A percentile compares a stretch with the other conserved stretches of the same genome.
Conservation (phyloP, 345 rosid species). For the Arabis hirsuta region DNA sequence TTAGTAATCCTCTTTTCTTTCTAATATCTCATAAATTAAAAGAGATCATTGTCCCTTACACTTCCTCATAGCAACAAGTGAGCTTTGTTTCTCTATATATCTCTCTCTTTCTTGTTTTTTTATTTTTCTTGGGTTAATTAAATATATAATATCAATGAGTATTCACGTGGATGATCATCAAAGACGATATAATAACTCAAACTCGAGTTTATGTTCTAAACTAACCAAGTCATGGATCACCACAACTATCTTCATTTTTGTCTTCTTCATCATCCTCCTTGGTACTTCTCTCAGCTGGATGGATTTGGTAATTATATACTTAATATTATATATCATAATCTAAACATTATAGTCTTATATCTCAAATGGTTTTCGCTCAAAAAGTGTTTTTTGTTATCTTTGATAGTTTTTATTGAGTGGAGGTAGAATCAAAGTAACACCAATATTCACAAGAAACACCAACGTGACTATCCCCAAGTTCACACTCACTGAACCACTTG, state of each 20-base stretch:
- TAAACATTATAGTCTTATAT: background rate
- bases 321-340: background rate
- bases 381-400: background rate
- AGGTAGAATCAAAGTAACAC: constrained; percentile 16
- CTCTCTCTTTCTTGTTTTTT: background rate
- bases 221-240: constrained; percentile 40
- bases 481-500: background rate
- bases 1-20: background rate
- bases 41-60: background rate
- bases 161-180: background rate
- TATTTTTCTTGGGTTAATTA: background rate
- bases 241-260: constrained; percentile 29
- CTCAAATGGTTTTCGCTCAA: background rate
- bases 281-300: constrained; percentile 41
- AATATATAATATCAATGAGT: constrained; percentile 20
- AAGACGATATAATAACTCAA: constrained; percentile 5
- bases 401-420: constrained; percentile 32
- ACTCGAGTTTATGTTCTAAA: constrained; percentile 17
- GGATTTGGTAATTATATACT: constrained; percentile 29
- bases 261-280: constrained; percentile 41
- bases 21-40: constrained; percentile 2
- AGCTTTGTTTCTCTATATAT: background rate
- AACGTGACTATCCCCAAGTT: background rate
- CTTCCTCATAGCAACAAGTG: constrained; percentile 9
- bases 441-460: constrained; percentile 17